phyloP scores from a whole-genome alignment of 768 basidiomycete species.

The Amanita fuliginea region DNA sequence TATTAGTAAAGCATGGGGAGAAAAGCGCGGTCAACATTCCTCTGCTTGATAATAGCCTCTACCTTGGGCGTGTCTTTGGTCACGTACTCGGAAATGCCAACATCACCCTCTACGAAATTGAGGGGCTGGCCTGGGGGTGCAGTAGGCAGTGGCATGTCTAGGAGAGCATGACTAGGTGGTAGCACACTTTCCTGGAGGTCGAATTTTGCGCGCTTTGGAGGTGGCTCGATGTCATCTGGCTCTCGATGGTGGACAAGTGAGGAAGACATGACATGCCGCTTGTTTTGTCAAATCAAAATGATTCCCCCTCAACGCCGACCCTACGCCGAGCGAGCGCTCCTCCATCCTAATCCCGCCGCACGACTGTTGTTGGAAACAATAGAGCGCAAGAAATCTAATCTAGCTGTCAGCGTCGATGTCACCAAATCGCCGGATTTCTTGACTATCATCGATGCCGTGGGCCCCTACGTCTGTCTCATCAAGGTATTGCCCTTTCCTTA shows the following conservation, averaged over 20 bases:
- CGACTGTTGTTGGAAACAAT: conserved; percentile 70
- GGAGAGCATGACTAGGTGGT: conserved; percentile 66
- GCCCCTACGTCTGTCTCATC: conserved; percentile 84
- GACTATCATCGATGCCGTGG: conserved; percentile 79
- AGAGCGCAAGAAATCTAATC: conserved; percentile 80
- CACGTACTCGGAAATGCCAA: conserved; percentile 87
- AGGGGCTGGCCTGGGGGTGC: conserved; percentile 37
- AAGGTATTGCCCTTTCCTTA: conserved; percentile 47
- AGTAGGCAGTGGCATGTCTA: conserved; percentile 45
- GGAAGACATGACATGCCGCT: conserved; percentile 20
- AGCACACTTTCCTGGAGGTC: conserved; percentile 32
- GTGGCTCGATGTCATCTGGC: conserved; percentile 32
- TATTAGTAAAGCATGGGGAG: not conserved
- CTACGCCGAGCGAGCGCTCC: conserved; percentile 50
- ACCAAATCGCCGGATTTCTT: conserved; percentile 70
- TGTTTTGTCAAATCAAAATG: conserved; percentile 1
- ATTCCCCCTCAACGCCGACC: conserved; percentile 31
- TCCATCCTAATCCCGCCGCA: conserved; percentile 66
- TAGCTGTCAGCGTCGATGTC: conserved; percentile 95
- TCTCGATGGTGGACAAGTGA: conserved; percentile 39
- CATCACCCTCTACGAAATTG: conserved; percentile 67
- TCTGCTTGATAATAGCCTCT: conserved; percentile 92
- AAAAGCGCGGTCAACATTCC: conserved; percentile 34
- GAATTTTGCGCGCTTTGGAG: conserved; percentile 32
- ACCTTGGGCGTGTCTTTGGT: conserved; percentile 59